These are phyloP conservation scores for Boletus pseudopeckii DNA, from an alignment of 768 basidiomycete species.

Conservation along the genomic window DNA sequence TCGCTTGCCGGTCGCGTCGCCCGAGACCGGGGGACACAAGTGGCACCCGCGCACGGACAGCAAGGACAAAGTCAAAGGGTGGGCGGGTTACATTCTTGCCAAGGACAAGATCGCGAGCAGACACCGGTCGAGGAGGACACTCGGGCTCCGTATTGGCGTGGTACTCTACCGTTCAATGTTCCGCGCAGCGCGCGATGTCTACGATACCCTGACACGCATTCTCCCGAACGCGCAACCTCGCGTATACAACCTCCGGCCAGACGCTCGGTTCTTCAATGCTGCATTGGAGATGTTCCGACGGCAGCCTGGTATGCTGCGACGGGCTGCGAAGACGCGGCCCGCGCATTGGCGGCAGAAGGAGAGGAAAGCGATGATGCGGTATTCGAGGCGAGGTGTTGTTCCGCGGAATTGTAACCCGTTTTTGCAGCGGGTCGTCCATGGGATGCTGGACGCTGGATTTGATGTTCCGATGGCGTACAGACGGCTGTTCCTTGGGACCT, in stretches of 20 bases:
- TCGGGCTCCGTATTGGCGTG: constrained; percentile 29
- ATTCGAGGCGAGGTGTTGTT: constrained; percentile 26
- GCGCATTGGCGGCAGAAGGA: constrained; percentile 33
- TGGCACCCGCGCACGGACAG: constrained; percentile 17
- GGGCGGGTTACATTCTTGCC: constrained; percentile 32
- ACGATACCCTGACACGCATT: constrained; percentile 20
- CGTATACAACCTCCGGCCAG: constrained; percentile 42
- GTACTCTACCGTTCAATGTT: constrained; percentile 38
- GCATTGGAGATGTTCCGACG: constrained; percentile 45
- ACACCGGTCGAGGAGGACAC: constrained; percentile 24
- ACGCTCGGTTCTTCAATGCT: constrained; percentile 69
- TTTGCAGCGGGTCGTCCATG: constrained; percentile 36
- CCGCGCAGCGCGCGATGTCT: constrained; percentile 30
- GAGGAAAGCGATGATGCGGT: constrained; percentile 23
- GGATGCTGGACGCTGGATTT: constrained; percentile 40
- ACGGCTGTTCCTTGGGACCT: constrained; percentile 38
- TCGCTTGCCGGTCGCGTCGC: constrained; percentile 1
- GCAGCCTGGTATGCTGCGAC: constrained; percentile 18
- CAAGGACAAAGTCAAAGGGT: constrained; percentile 32
- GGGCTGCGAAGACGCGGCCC: constrained; percentile 12
- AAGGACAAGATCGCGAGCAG: constrained; percentile 17
- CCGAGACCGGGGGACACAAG: constrained; percentile 3
- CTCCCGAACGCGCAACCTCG: constrained; percentile 25
- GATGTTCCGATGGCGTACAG: constrained; percentile 39
- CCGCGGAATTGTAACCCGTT: constrained; percentile 31